Percentiles rank a stretch among this genome's conserved stretches.
Conservation (phyloP, 2,329 filamentous ascomycete genomes). For the Xylariaceae sp. region DNA sequence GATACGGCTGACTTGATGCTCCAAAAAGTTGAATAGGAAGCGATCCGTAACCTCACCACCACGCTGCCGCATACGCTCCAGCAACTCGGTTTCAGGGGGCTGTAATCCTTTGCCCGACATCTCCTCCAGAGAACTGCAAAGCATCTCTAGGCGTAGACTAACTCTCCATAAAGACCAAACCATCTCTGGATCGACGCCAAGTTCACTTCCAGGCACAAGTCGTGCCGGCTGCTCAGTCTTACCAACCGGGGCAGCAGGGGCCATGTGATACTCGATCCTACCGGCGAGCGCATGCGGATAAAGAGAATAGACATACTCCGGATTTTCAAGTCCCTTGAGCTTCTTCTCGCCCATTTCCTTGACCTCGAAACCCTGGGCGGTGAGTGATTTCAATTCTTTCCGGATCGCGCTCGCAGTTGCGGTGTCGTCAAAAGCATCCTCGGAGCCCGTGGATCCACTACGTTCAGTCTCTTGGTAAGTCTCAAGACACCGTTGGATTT, state of each 20-base stretch:
- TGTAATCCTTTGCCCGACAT: conserved; percentile 60
- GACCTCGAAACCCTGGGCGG: conserved; percentile 89
- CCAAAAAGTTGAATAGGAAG: conserved; percentile 83
- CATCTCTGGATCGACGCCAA: conserved; percentile 73
- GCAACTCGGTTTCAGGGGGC: conserved; percentile 74
- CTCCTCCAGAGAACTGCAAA: conserved; percentile 84
- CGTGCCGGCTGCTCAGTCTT: conserved; percentile 55
- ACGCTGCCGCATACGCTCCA: conserved; percentile 62
- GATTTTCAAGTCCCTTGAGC: conserved; percentile 94
- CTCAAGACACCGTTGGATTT: conserved; percentile 87
- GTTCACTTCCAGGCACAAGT: conserved; percentile 60
- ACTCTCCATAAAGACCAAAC: conserved; percentile 90
- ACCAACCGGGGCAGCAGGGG: conserved; percentile 37
- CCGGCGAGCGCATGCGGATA: conserved; percentile 86
- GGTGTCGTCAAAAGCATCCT: conserved; percentile 74
- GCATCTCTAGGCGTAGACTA: conserved; percentile 83
- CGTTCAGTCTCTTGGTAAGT: conserved; percentile 83
- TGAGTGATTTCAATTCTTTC: conserved; percentile 80
- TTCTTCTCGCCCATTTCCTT: conserved; percentile 95
- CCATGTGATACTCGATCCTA: conserved; percentile 66
- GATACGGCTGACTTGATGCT: conserved; percentile 92
- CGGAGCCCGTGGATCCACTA: conserved; percentile 62
- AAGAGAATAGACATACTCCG: conserved; percentile 90
- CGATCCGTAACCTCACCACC: conserved; percentile 85
- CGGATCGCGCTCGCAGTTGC: conserved; percentile 70